Conservation (phyloP, 2,329 filamentous ascomycete species). For the Nannizziopsis barbatae region DNA sequence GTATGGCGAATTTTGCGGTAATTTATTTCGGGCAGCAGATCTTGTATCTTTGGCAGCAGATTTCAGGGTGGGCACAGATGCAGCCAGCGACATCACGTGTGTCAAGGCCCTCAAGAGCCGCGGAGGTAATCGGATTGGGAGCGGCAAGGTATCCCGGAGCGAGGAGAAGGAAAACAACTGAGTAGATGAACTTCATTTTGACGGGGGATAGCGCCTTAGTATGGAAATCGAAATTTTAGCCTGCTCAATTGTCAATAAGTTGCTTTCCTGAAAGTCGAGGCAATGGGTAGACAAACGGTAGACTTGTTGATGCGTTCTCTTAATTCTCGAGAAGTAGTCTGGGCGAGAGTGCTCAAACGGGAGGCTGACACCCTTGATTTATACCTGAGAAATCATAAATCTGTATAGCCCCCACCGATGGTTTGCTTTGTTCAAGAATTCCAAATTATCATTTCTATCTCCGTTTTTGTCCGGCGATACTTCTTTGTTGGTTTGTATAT, state of each 20-base stretch:
- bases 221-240: not conserved
- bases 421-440: no score
- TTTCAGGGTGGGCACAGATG: not conserved
- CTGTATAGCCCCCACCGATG: no score
- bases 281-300: no score
- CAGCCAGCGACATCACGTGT: not conserved
- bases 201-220: not conserved
- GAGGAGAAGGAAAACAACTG: not conserved
- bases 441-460: no score
- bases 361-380: no score
- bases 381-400: no score
- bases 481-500: no score
- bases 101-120: not conserved
- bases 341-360: no score
- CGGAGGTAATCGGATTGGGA: not conserved
- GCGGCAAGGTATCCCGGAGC: constrained; percentile 1
- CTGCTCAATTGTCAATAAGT: not conserved
- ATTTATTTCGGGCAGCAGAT: not conserved
- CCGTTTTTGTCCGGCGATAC: no score
- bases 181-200: constrained; percentile 4
- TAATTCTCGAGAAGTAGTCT: no score
- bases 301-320: no score
- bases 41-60: not conserved
- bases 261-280: not conserved
- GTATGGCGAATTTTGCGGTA: not conserved